Evolutionary conservation across 805 yeast genomes (phyloP).

Genomic region (Candida multigemmis): DNA sequence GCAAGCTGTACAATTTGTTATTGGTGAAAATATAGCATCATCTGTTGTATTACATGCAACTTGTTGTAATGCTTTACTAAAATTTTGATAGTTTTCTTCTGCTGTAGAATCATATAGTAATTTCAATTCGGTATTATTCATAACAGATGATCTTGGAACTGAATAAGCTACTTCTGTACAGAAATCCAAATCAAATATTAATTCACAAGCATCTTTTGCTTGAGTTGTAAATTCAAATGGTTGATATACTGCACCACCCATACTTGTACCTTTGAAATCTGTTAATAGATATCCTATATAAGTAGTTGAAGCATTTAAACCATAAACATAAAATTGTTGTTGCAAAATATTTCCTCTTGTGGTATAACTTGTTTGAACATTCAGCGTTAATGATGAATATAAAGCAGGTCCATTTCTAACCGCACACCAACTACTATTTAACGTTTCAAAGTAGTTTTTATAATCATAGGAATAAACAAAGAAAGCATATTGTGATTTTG

Average conservation of each 20-base stretch:
- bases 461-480: slow-evolving; percentile 39
- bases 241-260: slow-evolving; percentile 59
- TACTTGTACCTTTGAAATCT: slow-evolving; percentile 27
- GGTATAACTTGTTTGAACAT: slow-evolving; percentile 28
- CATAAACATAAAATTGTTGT: slow-evolving; percentile 55
- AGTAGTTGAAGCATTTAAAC: slow-evolving; percentile 48
- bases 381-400: slow-evolving; percentile 7
- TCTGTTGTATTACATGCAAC: slow-evolving; percentile 63
- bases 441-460: slow-evolving; percentile 19
- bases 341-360: slow-evolving; percentile 38
- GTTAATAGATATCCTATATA: slow-evolving; percentile 61
- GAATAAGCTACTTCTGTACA: slow-evolving; percentile 81
- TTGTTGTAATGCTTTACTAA: slow-evolving; percentile 67
- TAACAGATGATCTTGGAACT: slow-evolving; percentile 46
- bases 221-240: slow-evolving; percentile 51
- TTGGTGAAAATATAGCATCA: slow-evolving; percentile 65
- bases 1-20: slow-evolving; percentile 69
- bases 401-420: slow-evolving; percentile 43
- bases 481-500: slow-evolving; percentile 25
- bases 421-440: slow-evolving; percentile 67
- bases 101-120: slow-evolving; percentile 60
- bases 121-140: slow-evolving; percentile 9
- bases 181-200: slow-evolving; percentile 66
- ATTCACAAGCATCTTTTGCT: slow-evolving; percentile 50
- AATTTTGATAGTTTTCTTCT: slow-evolving; percentile 44